Evolutionary conservation across 371 early-diverging fungal species (phyloP).

Genomic region (Circinella minor): DNA sequence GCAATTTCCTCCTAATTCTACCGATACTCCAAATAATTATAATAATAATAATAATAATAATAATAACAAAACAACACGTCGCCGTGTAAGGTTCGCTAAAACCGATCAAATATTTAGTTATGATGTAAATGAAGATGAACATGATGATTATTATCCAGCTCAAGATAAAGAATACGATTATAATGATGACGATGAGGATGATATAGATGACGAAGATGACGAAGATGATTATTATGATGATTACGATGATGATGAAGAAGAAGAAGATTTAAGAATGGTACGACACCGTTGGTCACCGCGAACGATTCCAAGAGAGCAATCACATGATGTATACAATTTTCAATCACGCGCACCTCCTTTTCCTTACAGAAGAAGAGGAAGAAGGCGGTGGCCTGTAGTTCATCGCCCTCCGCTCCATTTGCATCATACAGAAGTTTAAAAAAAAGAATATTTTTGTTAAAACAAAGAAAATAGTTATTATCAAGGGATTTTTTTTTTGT

Average conservation of each 20-base stretch:
- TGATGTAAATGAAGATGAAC: background rate
- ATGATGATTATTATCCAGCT: background rate
- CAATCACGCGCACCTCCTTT: background rate
- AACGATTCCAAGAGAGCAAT: conserved; percentile 3
- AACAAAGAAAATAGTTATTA: background rate
- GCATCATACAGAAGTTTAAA: conserved; percentile 7
- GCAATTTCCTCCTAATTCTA: conserved; percentile 1
- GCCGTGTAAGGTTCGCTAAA: conserved; percentile 11
- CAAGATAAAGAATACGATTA: background rate
- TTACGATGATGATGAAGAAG: background rate
- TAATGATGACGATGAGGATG: background rate
- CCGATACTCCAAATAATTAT: background rate
- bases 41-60: background rate
- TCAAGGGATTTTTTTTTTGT: too few species aligned
- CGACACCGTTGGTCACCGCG: background rate
- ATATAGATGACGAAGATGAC: conserved; percentile 5
- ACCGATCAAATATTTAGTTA: conserved; percentile 7
- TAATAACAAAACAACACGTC: background rate
- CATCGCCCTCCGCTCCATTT: background rate
- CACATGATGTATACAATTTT: conserved; percentile 8
- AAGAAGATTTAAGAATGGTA: background rate
- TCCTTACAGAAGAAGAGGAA: background rate
- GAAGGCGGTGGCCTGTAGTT: conserved; percentile 3
- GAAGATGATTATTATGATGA: background rate
- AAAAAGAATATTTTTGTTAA: background rate